A percentile compares a stretch with the other conserved stretches of the same genome.
Conservation (phyloP, 805 yeast species). For the Candida caryicola region DNA sequence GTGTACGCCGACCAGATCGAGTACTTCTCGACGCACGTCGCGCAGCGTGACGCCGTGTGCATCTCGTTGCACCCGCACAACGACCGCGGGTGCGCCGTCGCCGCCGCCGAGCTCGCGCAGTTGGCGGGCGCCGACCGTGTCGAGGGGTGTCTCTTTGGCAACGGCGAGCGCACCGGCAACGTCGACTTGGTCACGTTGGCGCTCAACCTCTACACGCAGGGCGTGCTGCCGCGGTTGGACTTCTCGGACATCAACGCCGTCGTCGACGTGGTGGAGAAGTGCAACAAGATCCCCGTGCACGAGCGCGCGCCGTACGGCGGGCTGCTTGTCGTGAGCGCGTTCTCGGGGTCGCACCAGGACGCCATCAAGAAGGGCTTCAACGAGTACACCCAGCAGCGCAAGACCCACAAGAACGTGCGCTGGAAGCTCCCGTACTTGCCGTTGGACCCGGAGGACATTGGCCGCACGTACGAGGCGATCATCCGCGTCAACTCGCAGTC, state of each 20-base stretch:
- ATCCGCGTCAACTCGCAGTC: conserved; percentile 85
- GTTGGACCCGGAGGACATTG: conserved; percentile 79
- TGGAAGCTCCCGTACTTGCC: conserved; percentile 85
- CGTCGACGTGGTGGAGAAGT: conserved; percentile 70
- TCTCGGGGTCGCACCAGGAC: conserved; percentile 84
- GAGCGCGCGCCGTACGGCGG: conserved; percentile 84
- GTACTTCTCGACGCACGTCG: conserved; percentile 58
- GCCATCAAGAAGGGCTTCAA: conserved; percentile 83
- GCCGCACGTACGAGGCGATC: conserved; percentile 89
- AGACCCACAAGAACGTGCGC: conserved; percentile 33
- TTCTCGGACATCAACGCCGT: conserved; percentile 64
- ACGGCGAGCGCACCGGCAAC: conserved; percentile 86
- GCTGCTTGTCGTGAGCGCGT: conserved; percentile 77
- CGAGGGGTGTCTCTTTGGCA: conserved; percentile 82
- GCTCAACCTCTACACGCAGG: conserved; percentile 75
- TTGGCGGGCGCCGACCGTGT: conserved; percentile 87
- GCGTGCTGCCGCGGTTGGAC: conserved; percentile 67
- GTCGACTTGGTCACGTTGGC: conserved; percentile 80
- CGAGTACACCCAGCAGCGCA: conserved; percentile 39
- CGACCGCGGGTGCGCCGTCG: conserved; percentile 87
- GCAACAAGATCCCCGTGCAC: conserved; percentile 78
- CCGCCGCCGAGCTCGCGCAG: conserved; percentile 79
- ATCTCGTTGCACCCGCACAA: conserved; percentile 81
- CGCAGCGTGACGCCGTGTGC: conserved; percentile 67
- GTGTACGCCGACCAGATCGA: conserved; percentile 84